A percentile compares a stretch with the other conserved stretches of the same genome.
Evolutionary conservation across 2,329 filamentous ascomycete genomes (phyloP).

Genomic region (Plenodomus lindquistii): DNA sequence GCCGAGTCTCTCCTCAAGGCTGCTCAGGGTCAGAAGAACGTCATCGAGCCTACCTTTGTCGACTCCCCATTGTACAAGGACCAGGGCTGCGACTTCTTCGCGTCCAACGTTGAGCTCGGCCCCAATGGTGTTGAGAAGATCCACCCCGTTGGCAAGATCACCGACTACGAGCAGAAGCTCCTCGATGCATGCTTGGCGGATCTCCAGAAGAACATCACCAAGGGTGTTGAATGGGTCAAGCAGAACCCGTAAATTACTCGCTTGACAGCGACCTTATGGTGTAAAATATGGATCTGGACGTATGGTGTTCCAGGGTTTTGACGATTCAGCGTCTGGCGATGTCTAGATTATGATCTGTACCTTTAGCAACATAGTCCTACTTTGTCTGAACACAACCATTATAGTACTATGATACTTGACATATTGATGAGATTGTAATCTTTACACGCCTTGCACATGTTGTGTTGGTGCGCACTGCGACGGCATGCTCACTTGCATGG

Average conservation of each 20-base stretch:
- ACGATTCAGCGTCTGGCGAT: constrained; percentile 18
- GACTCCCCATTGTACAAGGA: constrained; percentile 98
- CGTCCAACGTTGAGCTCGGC: constrained; percentile 92
- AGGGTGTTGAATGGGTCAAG: constrained; percentile 74
- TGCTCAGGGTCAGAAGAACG: constrained; percentile 88
- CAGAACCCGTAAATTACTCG: constrained; percentile 51
- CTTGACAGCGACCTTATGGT: constrained; percentile 6
- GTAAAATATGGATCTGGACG: constrained; percentile 30
- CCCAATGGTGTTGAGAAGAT: constrained; percentile 96
- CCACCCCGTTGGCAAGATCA: constrained; percentile 80
- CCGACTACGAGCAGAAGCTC: constrained; percentile 84
- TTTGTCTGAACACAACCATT: constrained; percentile 5
- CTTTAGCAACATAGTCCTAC: constrained; percentile 23
- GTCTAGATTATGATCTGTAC: constrained; percentile 28
- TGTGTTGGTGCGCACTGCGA: no score
- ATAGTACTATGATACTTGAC: no score
- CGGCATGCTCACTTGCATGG: no score
- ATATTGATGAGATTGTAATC: no score
- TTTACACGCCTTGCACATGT: no score
- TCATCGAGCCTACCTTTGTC: constrained; percentile 95
- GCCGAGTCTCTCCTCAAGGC: constrained; percentile 94
- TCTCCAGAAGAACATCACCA: constrained; percentile 92
- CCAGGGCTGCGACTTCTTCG: constrained; percentile 96
- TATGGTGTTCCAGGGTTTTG: constrained; percentile 16
- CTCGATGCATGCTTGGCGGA: constrained; percentile 82